Evolutionary conservation across 139 green algal species (phyloP), one percentile per base, ranked within the genome.

Genomic region (Volvox africanus): DNA sequence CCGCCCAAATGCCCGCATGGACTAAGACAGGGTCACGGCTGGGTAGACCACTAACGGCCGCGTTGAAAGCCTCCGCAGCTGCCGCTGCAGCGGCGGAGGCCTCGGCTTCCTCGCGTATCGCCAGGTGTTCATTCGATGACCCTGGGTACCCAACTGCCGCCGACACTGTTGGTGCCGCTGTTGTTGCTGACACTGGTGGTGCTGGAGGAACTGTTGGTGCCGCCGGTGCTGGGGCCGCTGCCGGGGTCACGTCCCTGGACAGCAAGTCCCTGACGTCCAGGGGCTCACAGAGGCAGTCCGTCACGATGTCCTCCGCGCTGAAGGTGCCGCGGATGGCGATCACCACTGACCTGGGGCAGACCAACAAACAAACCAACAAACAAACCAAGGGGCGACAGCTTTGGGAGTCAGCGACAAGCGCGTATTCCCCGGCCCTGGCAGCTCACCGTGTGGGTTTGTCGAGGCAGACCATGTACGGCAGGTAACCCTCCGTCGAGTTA

Each of bases 401-500:
- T 14, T 14, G 44, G 44, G 44, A 55, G 44, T 55, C 44, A 55
- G n/a, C n/a, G n/a, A n/a, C n/a, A n/a, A n/a, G n/a, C n/a, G n/a
- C n/a, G n/a, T n/a, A n/a, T n/a, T n/a, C 44, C 44, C 44, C 9
- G 44, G 5, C 44, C 44, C 65, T 73, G 24, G 65, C 65, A 3
- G 21, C 62, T 19, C 50, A 90, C 61, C 91, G 61, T 12, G 87
- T 91, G 61, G 69, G 24, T 14, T 77, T 37, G 78, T 97, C 95
- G 50, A 96, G 80, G 28, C 89, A 92, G 1, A 97, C 92, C 92
- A 94, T 95, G 93, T 97, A 97, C 35, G 95, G 95, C 75, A 97
- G 91, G 50, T 73, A 85, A 22, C 80, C 92, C 91, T 93, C 80
- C 12, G 78, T 82, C 24, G 28, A 62, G 86, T 90, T 90, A 9